Percentiles rank a stretch among this genome's conserved stretches.
These are phyloP conservation scores for Naegleria lovaniensis DNA, from an alignment of 208 protist species.

Conservation along the genomic window DNA sequence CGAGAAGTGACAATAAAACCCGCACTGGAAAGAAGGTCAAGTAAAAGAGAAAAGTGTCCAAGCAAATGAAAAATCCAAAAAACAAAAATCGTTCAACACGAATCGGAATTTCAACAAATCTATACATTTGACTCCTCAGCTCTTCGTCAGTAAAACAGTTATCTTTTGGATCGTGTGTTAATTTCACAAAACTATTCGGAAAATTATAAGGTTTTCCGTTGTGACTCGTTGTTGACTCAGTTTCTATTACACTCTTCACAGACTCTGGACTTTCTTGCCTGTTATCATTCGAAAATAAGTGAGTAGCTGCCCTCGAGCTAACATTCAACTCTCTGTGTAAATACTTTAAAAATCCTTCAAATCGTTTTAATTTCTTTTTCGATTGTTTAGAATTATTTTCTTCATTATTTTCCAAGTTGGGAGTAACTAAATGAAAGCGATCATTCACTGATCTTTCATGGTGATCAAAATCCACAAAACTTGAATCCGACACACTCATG, in stretches of 20 bases:
- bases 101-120: not conserved
- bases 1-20: constrained; percentile 37
- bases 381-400: not conserved
- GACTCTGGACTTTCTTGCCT: not conserved
- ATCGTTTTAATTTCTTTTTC: not conserved
- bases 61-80: constrained; percentile 54
- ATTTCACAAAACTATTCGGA: not conserved
- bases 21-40: constrained; percentile 54
- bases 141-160: not conserved
- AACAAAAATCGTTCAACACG: constrained; percentile 27
- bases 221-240: not conserved
- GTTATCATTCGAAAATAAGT: not conserved
- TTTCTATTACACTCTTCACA: not conserved
- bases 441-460: not conserved
- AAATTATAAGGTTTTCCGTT: not conserved
- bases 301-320: not conserved
- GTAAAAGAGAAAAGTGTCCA: constrained; percentile 51
- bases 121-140: not conserved
- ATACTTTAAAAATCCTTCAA: not conserved
- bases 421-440: not conserved
- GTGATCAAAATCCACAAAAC: too few relatives aligned
- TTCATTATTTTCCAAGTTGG: not conserved
- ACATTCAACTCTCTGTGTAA: not conserved
- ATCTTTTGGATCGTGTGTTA: not conserved
- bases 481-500: too few relatives aligned